A percentile compares a stretch with the other conserved stretches of the same genome.
These are phyloP conservation scores for Typha latifolia DNA, from an alignment of 176 grass and related monocot genomes.

Conservation along the genomic window DNA sequence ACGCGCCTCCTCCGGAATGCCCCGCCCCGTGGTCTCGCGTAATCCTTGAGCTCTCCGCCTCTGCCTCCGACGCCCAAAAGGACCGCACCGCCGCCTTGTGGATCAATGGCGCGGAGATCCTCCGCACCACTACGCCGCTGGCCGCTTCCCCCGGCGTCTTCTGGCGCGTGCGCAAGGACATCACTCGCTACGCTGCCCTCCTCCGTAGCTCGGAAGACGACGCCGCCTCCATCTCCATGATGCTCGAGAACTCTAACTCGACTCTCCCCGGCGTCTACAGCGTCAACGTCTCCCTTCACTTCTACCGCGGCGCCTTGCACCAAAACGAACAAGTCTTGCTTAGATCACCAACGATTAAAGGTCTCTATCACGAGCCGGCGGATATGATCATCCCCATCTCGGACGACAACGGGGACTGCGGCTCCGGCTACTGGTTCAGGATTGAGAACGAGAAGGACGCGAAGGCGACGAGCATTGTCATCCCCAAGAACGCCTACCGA, in stretches of 20 bases:
- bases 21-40: constrained; percentile 31
- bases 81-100: constrained; percentile 74
- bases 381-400: constrained; percentile 54
- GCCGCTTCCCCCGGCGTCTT: constrained; percentile 41
- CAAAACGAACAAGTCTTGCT: constrained; percentile 17
- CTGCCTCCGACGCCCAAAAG: constrained; percentile 42
- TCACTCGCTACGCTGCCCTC: constrained; percentile 53
- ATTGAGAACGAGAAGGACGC: constrained; percentile 28
- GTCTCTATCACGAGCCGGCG: constrained; percentile 12
- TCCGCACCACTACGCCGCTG: constrained; percentile 67
- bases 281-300: constrained; percentile 53
- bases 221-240: constrained; percentile 27
- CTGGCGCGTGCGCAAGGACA: constrained; percentile 68
- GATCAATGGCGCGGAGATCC: constrained; percentile 65
- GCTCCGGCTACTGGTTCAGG: constrained; percentile 38
- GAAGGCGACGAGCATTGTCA: constrained; percentile 28
- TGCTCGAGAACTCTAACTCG: constrained; percentile 54
- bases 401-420: constrained; percentile 24
- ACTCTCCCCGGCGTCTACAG: constrained; percentile 61
- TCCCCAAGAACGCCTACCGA: constrained; percentile 55
- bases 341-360: constrained; percentile 10
- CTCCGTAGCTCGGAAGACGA: constrained; percentile 6
- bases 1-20: constrained; percentile 34
- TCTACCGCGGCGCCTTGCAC: constrained; percentile 37
- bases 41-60: constrained; percentile 61